phyloP scores from a whole-genome alignment of 192 early-diverging fungal genomes.

The Glomus cerebriforme region DNA sequence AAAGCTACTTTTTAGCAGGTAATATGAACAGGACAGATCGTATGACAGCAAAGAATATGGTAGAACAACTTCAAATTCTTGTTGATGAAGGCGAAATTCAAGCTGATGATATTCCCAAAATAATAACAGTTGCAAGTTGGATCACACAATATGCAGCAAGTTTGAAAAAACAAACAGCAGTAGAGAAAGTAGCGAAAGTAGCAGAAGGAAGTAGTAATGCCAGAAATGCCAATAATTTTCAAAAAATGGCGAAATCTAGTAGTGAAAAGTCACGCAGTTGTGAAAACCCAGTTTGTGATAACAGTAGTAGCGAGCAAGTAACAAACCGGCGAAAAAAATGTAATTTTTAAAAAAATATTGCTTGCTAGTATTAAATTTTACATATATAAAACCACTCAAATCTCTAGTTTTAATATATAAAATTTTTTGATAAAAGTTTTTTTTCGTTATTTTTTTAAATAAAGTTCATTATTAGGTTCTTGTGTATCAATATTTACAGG shows the following conservation, averaged over 20 bases:
- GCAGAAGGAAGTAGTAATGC: not conserved
- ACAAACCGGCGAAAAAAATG: not conserved
- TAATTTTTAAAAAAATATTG: too few relatives aligned
- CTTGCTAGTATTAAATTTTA: not conserved
- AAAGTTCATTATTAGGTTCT: too few relatives aligned
- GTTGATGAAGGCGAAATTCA: not conserved
- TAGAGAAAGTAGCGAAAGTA: not conserved
- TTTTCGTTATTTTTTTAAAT: too few relatives aligned
- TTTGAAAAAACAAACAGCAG: too few relatives aligned
- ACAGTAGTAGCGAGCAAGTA: not conserved
- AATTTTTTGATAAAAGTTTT: too few relatives aligned
- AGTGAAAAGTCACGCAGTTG: not conserved
- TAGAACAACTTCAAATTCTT: too few relatives aligned
- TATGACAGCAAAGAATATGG: too few relatives aligned
- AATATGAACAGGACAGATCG: not conserved
- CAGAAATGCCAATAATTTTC: not conserved
- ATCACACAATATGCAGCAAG: too few relatives aligned
- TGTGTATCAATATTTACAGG: not conserved
- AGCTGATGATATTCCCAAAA: not conserved
- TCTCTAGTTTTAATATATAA: not conserved
- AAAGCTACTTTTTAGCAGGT: not conserved
- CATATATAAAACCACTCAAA: not conserved
- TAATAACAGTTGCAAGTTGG: not conserved
- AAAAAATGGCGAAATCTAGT: not conserved
- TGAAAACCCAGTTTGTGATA: not conserved